Evolutionary conservation across 1,139 yeast genomes (phyloP).

Genomic region (Geotrichum australiense): DNA sequence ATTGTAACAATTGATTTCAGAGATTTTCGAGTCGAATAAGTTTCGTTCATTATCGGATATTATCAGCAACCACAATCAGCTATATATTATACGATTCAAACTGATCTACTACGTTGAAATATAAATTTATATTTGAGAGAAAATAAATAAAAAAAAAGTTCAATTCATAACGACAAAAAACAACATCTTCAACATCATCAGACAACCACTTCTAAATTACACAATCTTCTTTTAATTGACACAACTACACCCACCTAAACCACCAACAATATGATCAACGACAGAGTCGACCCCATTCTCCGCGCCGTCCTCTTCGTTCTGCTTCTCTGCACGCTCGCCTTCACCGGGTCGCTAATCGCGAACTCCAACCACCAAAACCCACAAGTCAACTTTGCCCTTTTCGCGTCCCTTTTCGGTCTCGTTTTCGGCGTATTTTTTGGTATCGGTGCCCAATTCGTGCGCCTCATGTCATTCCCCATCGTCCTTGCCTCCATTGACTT

Average conservation of each 20-base stretch:
- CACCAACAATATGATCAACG: background rate
- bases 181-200: no score
- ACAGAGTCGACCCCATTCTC: conserved; percentile 63
- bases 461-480: conserved; percentile 82
- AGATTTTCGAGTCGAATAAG: no score
- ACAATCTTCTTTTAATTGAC: no score
- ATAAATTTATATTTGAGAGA: no score
- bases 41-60: no score
- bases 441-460: conserved; percentile 65
- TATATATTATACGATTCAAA: no score
- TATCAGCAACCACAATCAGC: no score
- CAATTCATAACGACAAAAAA: no score
- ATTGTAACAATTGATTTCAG: no score
- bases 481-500: conserved; percentile 70
- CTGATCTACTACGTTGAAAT: no score
- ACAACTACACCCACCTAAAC: background rate
- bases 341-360: conserved; percentile 81
- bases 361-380: conserved; percentile 52
- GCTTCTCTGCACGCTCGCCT: conserved; percentile 71
- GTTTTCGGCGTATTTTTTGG: conserved; percentile 79
- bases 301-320: conserved; percentile 69
- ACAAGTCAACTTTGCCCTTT: conserved; percentile 81
- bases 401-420: conserved; percentile 79
- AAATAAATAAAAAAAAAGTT: no score
- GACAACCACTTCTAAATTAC: no score